phyloP scores from a whole-genome alignment of 2,329 filamentous ascomycete species.

The Diaporthe sp. region DNA sequence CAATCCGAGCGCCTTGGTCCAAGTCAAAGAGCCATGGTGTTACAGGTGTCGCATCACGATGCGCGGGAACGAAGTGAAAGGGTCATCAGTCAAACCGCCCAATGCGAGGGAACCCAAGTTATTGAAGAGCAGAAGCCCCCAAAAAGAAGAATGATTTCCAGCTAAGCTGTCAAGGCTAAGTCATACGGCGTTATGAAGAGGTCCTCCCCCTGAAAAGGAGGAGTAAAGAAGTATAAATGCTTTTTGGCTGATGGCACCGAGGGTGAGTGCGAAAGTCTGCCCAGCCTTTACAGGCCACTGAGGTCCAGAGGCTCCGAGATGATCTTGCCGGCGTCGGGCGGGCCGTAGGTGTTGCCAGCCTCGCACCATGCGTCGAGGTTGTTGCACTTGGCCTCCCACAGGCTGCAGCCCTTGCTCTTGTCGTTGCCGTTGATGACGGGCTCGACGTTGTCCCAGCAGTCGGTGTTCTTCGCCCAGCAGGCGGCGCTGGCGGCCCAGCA shows the following conservation, averaged over 20 bases:
- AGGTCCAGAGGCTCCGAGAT: constrained; percentile 14
- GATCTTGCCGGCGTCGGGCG: constrained; percentile 11
- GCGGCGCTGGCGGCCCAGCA: constrained; percentile 21
- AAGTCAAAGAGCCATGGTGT: not conserved
- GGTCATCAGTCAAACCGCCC: not conserved
- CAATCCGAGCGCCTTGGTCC: not conserved
- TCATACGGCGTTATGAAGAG: constrained; percentile 25
- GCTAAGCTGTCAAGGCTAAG: constrained; percentile 26
- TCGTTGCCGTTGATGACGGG: constrained; percentile 27
- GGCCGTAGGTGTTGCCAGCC: constrained; percentile 14
- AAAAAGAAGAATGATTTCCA: not conserved
- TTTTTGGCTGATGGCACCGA: not conserved
- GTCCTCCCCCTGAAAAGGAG: not conserved
- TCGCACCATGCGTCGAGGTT: constrained; percentile 22
- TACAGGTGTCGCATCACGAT: not conserved
- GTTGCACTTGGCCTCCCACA: constrained; percentile 24
- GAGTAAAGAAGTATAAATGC: constrained; percentile 17
- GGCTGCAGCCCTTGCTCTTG: constrained; percentile 18
- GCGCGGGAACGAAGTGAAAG: not conserved
- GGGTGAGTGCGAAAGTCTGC: accelerated
- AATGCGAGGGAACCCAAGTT: not conserved
- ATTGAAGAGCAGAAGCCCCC: not conserved
- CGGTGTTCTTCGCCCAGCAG: constrained; percentile 20
- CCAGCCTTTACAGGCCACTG: constrained; percentile 9
- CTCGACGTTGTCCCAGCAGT: constrained; percentile 21